Percentiles rank a stretch among this genome's conserved stretches.
These are phyloP conservation scores for Aspergillus sp. DNA, from an alignment of 2,329 filamentous ascomycete species.

Conservation along the genomic window DNA sequence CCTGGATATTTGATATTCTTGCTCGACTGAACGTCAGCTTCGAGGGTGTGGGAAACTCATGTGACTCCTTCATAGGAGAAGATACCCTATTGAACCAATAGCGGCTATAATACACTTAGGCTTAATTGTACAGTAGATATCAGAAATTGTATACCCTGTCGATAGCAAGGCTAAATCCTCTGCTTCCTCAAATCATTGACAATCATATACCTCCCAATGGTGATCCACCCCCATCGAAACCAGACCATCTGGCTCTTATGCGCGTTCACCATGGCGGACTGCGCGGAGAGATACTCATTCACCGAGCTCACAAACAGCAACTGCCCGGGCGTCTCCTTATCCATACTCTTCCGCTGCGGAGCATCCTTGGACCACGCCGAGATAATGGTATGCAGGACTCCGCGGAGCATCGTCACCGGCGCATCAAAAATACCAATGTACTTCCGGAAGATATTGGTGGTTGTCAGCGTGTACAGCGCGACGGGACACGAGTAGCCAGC, in stretches of 20 bases:
- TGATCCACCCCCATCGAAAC: conserved; percentile 96
- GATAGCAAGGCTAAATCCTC: conserved; percentile 28
- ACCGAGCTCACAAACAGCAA: conserved; percentile 67
- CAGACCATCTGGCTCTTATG: conserved; percentile 97
- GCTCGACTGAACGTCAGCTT: too few relatives aligned
- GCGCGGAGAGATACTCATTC: conserved; percentile 56
- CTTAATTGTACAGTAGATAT: too few relatives aligned
- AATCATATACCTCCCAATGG: conserved; percentile 85
- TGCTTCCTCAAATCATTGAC: conserved; percentile 74
- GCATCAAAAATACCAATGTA: conserved; percentile 71
- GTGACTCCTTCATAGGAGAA: too few relatives aligned
- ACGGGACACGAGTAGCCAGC: conserved; percentile 63
- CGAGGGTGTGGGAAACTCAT: too few relatives aligned
- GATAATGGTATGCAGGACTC: conserved; percentile 32
- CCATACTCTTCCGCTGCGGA: conserved; percentile 6
- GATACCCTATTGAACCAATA: too few relatives aligned
- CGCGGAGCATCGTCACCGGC: conserved; percentile 58
- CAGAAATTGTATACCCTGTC: too few relatives aligned
- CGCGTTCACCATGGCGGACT: conserved; percentile 78
- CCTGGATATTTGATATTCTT: too few relatives aligned
- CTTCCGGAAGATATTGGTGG: conserved; percentile 66
- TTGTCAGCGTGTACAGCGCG: conserved; percentile 74
- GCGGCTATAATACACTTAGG: too few relatives aligned
- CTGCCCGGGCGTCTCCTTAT: conserved; percentile 44
- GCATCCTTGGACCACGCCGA: conserved; percentile 24